A percentile compares a stretch with the other conserved stretches of the same genome.
phyloP scores from a whole-genome alignment of 345 rosid species.

The Leavenworthia alabamica region DNA sequence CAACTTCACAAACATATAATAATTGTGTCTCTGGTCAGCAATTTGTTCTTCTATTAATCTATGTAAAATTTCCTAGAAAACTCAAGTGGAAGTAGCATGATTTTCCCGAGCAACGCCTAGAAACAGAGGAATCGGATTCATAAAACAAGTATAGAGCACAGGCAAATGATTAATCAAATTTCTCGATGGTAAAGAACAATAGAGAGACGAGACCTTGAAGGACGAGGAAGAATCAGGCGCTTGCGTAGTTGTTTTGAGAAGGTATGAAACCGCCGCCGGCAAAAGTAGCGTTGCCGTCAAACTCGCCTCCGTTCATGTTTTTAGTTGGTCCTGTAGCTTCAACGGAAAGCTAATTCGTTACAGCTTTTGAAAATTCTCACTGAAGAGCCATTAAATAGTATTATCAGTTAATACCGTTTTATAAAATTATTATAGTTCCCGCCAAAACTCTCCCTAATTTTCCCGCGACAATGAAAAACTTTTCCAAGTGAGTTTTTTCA shows the following conservation, averaged over 20 bases:
- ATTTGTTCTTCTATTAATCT: not conserved
- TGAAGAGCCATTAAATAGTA: not conserved
- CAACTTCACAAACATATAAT: not conserved
- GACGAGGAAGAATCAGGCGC: slow-evolving; percentile 43
- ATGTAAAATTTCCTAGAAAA: not conserved
- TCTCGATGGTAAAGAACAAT: too few relatives aligned
- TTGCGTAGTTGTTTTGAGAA: slow-evolving; percentile 50
- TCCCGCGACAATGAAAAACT: not conserved
- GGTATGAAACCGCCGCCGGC: slow-evolving; percentile 96
- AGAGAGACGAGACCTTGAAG: slow-evolving; percentile 41
- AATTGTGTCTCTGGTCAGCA: not conserved
- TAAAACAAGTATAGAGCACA: too few relatives aligned
- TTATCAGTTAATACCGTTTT: not conserved
- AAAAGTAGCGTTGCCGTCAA: slow-evolving; percentile 71
- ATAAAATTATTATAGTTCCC: not conserved
- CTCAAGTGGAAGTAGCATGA: not conserved
- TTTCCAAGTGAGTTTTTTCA: not conserved
- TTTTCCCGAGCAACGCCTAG: slow-evolving; percentile 18
- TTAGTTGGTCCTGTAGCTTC: not conserved
- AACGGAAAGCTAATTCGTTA: not conserved
- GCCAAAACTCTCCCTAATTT: not conserved
- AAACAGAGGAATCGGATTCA: not conserved
- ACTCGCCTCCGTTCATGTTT: slow-evolving; percentile 56
- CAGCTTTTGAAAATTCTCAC: not conserved
- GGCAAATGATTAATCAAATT: not conserved